These are phyloP conservation scores for Lathyrus aphaca DNA, from an alignment of 306 rosid species.

Conservation along the genomic window DNA sequence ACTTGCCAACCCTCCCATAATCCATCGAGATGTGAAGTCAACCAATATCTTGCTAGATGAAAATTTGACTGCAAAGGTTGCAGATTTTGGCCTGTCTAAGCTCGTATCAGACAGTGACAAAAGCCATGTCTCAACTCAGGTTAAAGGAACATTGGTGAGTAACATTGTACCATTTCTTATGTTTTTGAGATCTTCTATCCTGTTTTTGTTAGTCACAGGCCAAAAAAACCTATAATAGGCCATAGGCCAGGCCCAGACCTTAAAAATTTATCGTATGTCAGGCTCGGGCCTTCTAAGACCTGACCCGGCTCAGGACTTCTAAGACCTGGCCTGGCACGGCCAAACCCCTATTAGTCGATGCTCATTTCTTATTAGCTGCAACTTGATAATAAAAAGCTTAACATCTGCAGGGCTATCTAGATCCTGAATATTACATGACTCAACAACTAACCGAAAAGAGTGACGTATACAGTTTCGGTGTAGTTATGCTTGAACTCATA, in stretches of 20 bases:
- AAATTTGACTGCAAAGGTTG: conserved; percentile 82
- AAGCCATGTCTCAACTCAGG: conserved; percentile 94
- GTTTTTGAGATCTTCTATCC: conserved; percentile 21
- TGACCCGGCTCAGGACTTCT: no score
- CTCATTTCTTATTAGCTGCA: background rate
- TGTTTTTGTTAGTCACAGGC: background rate
- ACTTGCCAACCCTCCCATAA: conserved; percentile 95
- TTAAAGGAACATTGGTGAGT: conserved; percentile 91
- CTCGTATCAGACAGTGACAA: conserved; percentile 70
- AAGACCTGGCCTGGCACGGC: no score
- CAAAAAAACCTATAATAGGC: no score
- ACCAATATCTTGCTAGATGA: conserved; percentile 83
- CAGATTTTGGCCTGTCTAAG: conserved; percentile 96
- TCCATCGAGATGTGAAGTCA: conserved; percentile 91
- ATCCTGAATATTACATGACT: conserved; percentile 95
- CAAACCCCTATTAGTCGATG: no score
- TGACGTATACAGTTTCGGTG: conserved; percentile 93
- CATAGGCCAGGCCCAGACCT: no score
- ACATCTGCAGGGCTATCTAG: conserved; percentile 80
- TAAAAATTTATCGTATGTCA: no score
- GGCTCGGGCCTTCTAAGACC: no score
- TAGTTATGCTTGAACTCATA: conserved; percentile 84
- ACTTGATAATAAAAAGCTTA: conserved; percentile 24
- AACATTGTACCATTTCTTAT: conserved; percentile 3
- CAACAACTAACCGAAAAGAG: conserved; percentile 89